Percentiles rank a stretch among this genome's conserved stretches.
phyloP scores from a whole-genome alignment of 2,329 filamentous ascomycete genomes.

The Paraphaeosphaeria minitans region DNA sequence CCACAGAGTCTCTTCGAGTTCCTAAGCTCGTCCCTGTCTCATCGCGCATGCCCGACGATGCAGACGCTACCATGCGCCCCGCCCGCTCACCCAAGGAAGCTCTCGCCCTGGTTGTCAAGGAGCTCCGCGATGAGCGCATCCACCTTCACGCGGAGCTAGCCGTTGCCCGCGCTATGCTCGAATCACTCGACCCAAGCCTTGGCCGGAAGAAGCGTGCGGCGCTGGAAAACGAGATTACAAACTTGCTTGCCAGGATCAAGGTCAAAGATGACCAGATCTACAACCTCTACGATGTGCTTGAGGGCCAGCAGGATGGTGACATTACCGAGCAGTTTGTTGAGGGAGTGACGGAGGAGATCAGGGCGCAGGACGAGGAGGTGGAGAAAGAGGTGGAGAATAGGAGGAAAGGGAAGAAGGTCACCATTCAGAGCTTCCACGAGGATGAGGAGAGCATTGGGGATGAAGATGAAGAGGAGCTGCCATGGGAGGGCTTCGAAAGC shows the following conservation, averaged over 20 bases:
- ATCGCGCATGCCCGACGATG: conserved; percentile 57
- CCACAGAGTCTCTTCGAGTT: conserved; percentile 45
- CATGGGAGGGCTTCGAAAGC: conserved; percentile 48
- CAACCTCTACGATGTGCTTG: conserved; percentile 79
- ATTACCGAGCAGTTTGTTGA: conserved; percentile 49
- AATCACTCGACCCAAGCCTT: conserved; percentile 64
- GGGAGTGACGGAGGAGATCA: conserved; percentile 50
- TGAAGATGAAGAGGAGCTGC: conserved; percentile 43
- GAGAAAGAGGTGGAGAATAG: conserved; percentile 30
- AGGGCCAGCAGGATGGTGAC: conserved; percentile 73
- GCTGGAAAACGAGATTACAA: conserved; percentile 65
- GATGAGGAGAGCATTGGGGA: conserved; percentile 28
- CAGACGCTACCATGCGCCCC: conserved; percentile 65
- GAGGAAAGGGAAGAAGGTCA: conserved; percentile 42
- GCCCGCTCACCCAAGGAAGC: conserved; percentile 72
- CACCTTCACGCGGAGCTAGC: conserved; percentile 76
- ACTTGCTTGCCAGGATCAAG: conserved; percentile 67
- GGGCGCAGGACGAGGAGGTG: conserved; percentile 45
- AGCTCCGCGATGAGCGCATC: conserved; percentile 76
- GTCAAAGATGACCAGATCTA: conserved; percentile 81
- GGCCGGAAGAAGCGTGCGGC: conserved; percentile 68
- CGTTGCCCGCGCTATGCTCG: conserved; percentile 63
- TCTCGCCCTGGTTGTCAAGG: conserved; percentile 82
- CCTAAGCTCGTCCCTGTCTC: conserved; percentile 59
- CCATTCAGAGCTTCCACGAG: conserved; percentile 44